A percentile compares a stretch with the other conserved stretches of the same genome.
Evolutionary conservation across 2,329 filamentous ascomycete species (phyloP).

Genomic region (Blastomyces emzantsi): DNA sequence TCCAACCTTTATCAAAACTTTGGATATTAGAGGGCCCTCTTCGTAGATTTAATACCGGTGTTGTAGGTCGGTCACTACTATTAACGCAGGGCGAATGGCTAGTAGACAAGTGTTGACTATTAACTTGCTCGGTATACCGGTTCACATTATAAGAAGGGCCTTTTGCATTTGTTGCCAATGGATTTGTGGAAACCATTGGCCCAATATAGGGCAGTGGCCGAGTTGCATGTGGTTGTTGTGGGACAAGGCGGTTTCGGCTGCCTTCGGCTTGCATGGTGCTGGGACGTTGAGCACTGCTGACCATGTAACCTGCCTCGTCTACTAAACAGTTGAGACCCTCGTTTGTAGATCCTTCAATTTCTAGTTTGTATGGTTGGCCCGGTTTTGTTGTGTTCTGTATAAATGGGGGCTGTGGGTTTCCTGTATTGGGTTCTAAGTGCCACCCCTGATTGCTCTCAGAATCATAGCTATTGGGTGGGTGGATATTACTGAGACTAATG

Average conservation of each 20-base stretch:
- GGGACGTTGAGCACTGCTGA: not conserved
- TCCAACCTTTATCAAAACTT: not conserved
- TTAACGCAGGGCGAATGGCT: not conserved
- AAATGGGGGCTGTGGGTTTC: not conserved
- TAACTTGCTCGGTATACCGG: not conserved
- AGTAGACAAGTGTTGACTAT: not conserved
- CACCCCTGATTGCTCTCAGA: not conserved
- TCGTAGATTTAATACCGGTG: not conserved
- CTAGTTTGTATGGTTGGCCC: not conserved
- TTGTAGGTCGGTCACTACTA: not conserved
- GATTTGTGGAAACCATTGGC: not conserved
- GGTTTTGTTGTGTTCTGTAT: not conserved
- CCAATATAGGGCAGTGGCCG: not conserved
- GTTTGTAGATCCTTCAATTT: not conserved
- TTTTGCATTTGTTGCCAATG: not conserved
- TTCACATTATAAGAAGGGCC: not conserved
- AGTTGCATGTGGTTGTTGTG: not conserved
- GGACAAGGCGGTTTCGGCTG: not conserved
- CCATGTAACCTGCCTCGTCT: not conserved
- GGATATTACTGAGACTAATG: not conserved
- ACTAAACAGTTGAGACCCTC: not conserved
- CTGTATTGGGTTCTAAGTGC: not conserved
- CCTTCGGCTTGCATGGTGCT: not conserved
- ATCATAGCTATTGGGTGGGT: not conserved
- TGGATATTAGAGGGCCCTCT: not conserved